A percentile compares a stretch with the other conserved stretches of the same genome.
Conservation (phyloP, 306 rosid genomes). For the Vachellia collinsii region DNA sequence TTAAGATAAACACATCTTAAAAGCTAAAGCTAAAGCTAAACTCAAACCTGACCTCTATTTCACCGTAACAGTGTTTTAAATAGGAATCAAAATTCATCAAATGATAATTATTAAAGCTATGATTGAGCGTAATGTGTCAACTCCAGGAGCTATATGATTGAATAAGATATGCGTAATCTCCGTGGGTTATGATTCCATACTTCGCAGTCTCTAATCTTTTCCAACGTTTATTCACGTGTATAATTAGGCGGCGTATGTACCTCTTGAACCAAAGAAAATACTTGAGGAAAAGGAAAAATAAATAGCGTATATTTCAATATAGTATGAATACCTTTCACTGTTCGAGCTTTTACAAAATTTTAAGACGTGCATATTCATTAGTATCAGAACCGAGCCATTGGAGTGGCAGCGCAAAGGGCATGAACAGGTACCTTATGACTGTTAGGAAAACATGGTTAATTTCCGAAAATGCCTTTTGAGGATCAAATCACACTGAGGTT, state of each 20-base stretch:
- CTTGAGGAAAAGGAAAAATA: background rate
- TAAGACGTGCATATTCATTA: background rate
- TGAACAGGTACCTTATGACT: background rate
- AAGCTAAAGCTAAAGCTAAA: too few relatives aligned
- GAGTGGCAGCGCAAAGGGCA: background rate
- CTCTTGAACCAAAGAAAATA: background rate
- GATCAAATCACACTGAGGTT: background rate
- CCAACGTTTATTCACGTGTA: background rate
- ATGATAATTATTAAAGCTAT: background rate
- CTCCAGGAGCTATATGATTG: background rate
- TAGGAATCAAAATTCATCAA: background rate
- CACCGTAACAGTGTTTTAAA: background rate
- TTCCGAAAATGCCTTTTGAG: background rate
- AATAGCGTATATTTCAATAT: background rate
- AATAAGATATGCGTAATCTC: too few relatives aligned
- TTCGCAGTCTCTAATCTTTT: background rate
- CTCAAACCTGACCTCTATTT: too few relatives aligned
- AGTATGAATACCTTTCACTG: background rate
- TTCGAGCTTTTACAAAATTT: background rate
- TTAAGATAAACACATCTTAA: too few relatives aligned
- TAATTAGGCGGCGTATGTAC: background rate
- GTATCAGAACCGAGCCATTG: too few relatives aligned
- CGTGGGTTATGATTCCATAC: background rate
- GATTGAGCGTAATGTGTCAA: constrained; percentile 3
- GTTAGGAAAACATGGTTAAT: background rate